A percentile compares a stretch with the other conserved stretches of the same genome.
phyloP scores from a whole-genome alignment of 129 eudicot genomes.

The Helichrysum umbraculigerum region DNA sequence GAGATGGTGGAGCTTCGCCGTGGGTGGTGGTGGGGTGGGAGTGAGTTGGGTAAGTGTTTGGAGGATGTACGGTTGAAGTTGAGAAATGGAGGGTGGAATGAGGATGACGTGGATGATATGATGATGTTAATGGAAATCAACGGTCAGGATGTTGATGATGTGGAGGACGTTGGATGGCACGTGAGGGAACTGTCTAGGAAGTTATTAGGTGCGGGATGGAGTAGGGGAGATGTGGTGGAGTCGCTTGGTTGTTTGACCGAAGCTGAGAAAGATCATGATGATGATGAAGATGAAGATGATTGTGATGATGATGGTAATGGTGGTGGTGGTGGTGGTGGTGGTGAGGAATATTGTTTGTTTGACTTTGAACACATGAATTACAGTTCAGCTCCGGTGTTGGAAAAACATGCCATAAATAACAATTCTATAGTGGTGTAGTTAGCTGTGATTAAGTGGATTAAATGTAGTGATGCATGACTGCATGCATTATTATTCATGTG shows the following conservation, averaged over 20 bases:
- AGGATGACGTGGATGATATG: conserved; percentile 82
- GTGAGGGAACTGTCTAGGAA: conserved; percentile 52
- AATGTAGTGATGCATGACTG: not conserved
- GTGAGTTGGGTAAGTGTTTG: conserved; percentile 49
- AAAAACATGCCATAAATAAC: conserved; percentile 12
- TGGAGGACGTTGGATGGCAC: conserved; percentile 47
- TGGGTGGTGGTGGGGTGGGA: conserved; percentile 55
- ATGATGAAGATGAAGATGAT: no score
- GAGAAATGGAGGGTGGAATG: conserved; percentile 81
- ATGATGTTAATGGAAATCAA: conserved; percentile 85
- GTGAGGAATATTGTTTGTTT: conserved; percentile 34
- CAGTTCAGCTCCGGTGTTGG: conserved; percentile 23
- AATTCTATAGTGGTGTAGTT: conserved; percentile 18
- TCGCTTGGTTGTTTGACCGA: conserved; percentile 51
- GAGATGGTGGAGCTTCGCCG: conserved; percentile 46
- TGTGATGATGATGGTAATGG: no score
- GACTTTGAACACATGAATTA: conserved; percentile 24
- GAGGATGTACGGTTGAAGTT: conserved; percentile 55
- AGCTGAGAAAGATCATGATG: not conserved
- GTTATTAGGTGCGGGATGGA: conserved; percentile 82
- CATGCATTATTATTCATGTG: not conserved
- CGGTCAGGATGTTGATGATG: conserved; percentile 50
- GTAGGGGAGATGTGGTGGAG: conserved; percentile 80
- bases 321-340: conserved; percentile 41
- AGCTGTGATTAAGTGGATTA: not conserved